Percentiles rank a stretch among this genome's conserved stretches.
Evolutionary conservation across 345 rosid genomes (phyloP).

Genomic region (Sisymbrium irio): DNA sequence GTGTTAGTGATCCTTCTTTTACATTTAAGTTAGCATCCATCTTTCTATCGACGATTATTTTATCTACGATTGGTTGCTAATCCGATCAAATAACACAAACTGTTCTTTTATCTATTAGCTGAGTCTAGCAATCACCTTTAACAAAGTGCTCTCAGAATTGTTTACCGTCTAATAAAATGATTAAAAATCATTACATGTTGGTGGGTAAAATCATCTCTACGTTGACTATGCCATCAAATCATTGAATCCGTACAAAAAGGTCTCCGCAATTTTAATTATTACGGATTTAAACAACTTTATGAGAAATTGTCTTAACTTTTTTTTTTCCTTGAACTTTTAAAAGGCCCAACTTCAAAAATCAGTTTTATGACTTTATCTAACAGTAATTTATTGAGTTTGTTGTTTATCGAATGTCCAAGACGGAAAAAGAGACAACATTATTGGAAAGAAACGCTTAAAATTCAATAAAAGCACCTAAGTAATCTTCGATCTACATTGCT

Average conservation of each 20-base stretch:
- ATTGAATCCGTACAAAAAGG: conserved; percentile 3
- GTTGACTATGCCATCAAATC: conserved; percentile 13
- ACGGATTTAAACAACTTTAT: neutral
- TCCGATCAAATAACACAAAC: neutral
- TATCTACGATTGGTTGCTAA: neutral
- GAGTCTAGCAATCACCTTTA: neutral
- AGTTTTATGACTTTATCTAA: neutral
- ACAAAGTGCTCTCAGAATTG: neutral
- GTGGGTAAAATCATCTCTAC: conserved; percentile 19
- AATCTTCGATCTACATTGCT: neutral
- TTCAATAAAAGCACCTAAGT: neutral
- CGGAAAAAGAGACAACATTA: neutral
- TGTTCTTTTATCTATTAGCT: neutral
- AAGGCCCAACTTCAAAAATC: no score
- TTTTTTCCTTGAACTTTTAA: no score
- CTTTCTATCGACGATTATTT: neutral
- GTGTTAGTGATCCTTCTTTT: neutral
- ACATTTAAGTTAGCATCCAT: neutral
- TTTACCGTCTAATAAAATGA: conserved; percentile 2
- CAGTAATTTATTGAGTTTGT: neutral
- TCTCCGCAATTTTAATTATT: neutral
- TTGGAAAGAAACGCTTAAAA: neutral
- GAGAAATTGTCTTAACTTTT: neutral
- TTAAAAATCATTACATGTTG: conserved; percentile 23
- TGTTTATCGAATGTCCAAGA: neutral